Evolutionary conservation across 495 filamentous ascomycete genomes (phyloP), one percentile per base, ranked within the genome.

Genomic region (Penicillium paradoxum): DNA sequence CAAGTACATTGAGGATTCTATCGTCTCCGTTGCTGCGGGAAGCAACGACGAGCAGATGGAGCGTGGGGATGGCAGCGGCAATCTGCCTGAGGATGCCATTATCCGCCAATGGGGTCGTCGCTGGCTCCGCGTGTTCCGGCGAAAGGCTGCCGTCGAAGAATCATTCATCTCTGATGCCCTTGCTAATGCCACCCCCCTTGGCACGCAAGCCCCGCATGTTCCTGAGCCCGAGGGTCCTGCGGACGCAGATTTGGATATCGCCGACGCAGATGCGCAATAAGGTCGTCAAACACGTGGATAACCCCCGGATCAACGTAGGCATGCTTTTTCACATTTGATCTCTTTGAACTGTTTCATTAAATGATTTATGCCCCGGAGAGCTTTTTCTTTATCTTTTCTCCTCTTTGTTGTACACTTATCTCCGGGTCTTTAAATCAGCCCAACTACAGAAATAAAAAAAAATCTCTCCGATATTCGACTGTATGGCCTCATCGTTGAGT

Each of bases 71-170:
- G 71, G 72, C 47, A 66, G 62, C 40, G 72, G 73, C 2, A 62
- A 63, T 50, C 49, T 69, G 8, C 67, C 69, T 22, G 77, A 78
- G 19, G 80, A 88, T 58, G 80, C 76, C 49, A 74, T 91, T 51
- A 77, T 96, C 40, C 79, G 82, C 54, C 79, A 80, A 51, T 97
- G 92, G 93, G 92, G 85, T 3, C 79, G 81, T 64, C 76, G 89
- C 15, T 98, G 93, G 93, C 70, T 90, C 40, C 79, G 86, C 37
- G 91, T 92, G 2, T 96, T 95, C 64, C 75, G 84, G 52, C 73
- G 93, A 18, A 88, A 90, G 71, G 79, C 81, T 53, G 87, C 83
- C 15, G 89, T 97, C 41, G 90, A 96, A 70, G 91, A 96, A 72
- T 73, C 83, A 1, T 79, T 73, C 55, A 73, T 79, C 34, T 53